A percentile compares a stretch with the other conserved stretches of the same genome.
These are phyloP conservation scores for Vaccinium myrtillus DNA, from an alignment of 148 eudicot species.

Conservation along the genomic window DNA sequence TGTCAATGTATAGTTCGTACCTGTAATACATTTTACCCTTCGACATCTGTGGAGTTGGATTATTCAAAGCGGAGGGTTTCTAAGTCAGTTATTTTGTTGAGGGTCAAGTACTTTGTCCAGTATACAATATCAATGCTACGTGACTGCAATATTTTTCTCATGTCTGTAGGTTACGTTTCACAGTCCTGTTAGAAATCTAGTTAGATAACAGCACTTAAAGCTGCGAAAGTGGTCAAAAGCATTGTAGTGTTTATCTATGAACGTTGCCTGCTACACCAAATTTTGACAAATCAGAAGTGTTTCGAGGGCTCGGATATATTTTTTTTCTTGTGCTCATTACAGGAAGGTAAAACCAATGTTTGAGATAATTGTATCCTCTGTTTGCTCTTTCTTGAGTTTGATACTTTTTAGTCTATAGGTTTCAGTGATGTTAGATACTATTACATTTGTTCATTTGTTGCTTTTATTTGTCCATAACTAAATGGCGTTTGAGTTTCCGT, in stretches of 20 bases:
- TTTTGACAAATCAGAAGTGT: background rate
- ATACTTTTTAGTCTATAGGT: background rate
- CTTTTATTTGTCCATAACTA: background rate
- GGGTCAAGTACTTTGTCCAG: background rate
- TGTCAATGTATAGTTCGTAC: background rate
- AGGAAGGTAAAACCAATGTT: background rate
- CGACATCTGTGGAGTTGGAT: background rate
- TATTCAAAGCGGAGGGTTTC: background rate
- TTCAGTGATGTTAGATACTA: background rate
- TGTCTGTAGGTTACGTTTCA: background rate
- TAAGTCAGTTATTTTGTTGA: background rate
- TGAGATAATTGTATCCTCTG: background rate
- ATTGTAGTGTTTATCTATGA: background rate
- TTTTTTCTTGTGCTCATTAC: background rate
- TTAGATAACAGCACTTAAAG: background rate
- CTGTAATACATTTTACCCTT: background rate
- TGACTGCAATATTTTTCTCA: background rate
- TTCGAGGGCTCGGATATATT: background rate
- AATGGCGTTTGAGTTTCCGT: background rate
- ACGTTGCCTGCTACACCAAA: background rate
- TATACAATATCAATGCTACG: background rate
- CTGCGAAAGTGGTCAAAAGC: background rate
- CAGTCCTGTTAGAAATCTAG: background rate
- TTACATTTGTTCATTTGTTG: background rate
- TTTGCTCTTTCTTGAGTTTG: conserved; percentile 3